Evolutionary conservation across 2,329 filamentous ascomycete genomes (phyloP), one percentile per base, ranked within the genome.

Genomic region (Bretziella fagacearum): DNA sequence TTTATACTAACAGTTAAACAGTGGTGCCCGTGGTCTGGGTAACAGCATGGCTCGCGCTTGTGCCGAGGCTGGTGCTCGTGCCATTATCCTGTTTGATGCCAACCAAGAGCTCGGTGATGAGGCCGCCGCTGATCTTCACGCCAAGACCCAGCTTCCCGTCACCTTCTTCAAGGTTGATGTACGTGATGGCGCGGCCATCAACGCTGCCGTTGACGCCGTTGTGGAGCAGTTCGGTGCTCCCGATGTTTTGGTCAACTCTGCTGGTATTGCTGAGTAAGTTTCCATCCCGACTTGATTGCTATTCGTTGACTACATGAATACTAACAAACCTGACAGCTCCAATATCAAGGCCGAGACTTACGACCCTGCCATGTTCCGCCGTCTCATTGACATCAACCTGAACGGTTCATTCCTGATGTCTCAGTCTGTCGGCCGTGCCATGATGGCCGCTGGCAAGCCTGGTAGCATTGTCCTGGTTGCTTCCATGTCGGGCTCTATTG

Each of bases 271-370:
- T 53, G 81, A 86, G 52, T 56, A 55, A 51, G 54, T 56, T 40
- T 26, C 42, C 40, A 41, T 27, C 32, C 11, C n/a, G n/a, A n/a
- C n/a, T n/a, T n/a, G n/a, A 23, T 35, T 10, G 15, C 66, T 3
- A n/a, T 36, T 71, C 62, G 60, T 65, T 62, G 33, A 23, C 5
- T n/a, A 29, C 17, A 36, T 47, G 18, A 15, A 40, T 25, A 30
- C 46, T 47, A 50, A 53, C 47, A 51, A 18, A n/a, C 22, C 17
- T 18, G 41, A 44, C 36, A 56, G 54, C 61, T 85, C 81, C 60
- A 86, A 86, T 70, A 82, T 86, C 66, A 81, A 81, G 62, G 81
- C 81, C 43, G 82, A 86, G 69, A 76, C 69, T 17, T 86, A 87
- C 65, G 75, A 83, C 58, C 70, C 73, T 23, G 73, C 77, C 60